These are phyloP conservation scores for Brettanomyces custersianus DNA, from an alignment of 805 yeast genomes.

Conservation along the genomic window DNA sequence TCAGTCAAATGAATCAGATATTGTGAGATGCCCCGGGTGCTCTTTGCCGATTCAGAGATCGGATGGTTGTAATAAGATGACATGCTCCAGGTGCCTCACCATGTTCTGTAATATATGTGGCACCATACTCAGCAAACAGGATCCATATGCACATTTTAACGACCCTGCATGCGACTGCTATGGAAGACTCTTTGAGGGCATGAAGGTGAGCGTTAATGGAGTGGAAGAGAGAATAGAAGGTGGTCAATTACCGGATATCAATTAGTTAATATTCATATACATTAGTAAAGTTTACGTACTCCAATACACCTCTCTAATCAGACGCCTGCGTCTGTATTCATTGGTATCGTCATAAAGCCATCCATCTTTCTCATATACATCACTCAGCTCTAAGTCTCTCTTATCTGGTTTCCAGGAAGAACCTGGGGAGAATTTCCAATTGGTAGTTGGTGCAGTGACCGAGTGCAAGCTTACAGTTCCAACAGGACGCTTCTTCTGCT, in stretches of 20 bases:
- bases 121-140: constrained; percentile 24
- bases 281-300: no score
- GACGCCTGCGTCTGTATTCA: constrained; percentile 50
- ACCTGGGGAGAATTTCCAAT: constrained; percentile 61
- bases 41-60: constrained; percentile 38
- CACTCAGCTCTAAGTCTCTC: constrained; percentile 20
- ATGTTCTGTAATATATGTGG: constrained; percentile 53
- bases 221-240: constrained; percentile 17
- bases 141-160: constrained; percentile 46
- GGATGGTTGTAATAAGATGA: constrained; percentile 62
- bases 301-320: constrained; percentile 37
- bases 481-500: constrained; percentile 48
- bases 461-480: constrained; percentile 51
- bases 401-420: constrained; percentile 59
- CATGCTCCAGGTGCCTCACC: constrained; percentile 39
- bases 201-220: constrained; percentile 20
- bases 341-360: constrained; percentile 45
- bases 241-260: neutral
- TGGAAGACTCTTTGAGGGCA: constrained; percentile 43
- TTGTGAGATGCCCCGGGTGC: constrained; percentile 47
- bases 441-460: constrained; percentile 50
- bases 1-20: constrained; percentile 30
- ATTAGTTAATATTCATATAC: no score
- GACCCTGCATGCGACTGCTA: no score
- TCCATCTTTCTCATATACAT: constrained; percentile 26